Evolutionary conservation across 2,329 filamentous ascomycete genomes (phyloP).

Genomic region (Botrytis porri): DNA sequence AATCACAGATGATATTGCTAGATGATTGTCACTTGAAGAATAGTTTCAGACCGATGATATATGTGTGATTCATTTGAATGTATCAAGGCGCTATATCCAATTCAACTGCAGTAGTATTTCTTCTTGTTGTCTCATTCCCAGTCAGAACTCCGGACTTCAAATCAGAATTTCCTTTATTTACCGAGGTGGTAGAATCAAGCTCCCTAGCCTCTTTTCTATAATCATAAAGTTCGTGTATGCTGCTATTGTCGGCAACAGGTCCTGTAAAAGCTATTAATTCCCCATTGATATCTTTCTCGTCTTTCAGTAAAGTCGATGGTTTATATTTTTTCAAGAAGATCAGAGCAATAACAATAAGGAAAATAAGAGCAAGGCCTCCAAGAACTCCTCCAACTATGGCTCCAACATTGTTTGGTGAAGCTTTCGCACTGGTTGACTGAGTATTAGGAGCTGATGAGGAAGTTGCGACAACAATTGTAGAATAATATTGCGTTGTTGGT

Average conservation of each 20-base stretch:
- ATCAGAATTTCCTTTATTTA: background rate
- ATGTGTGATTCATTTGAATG: background rate
- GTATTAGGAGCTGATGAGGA: background rate
- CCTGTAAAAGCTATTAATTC: background rate
- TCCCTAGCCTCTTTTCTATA: background rate
- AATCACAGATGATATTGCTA: background rate
- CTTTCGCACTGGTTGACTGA: background rate
- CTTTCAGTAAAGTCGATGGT: background rate
- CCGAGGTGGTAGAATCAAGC: background rate
- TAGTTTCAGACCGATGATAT: background rate
- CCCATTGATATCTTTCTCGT: background rate
- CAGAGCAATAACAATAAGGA: background rate
- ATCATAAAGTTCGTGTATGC: background rate
- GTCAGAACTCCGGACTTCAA: background rate
- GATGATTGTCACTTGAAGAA: background rate
- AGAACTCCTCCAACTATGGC: constrained; percentile 3
- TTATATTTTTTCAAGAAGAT: background rate
- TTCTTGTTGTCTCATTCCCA: background rate
- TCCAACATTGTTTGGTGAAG: background rate
- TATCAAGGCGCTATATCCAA: background rate
- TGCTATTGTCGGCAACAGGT: background rate
- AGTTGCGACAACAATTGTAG: background rate
- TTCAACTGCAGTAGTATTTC: background rate
- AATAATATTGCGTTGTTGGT: background rate
- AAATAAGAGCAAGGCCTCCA: background rate